Conservation (phyloP, 1,284 basidiomycete species). For the Heliocybe sulcata region DNA sequence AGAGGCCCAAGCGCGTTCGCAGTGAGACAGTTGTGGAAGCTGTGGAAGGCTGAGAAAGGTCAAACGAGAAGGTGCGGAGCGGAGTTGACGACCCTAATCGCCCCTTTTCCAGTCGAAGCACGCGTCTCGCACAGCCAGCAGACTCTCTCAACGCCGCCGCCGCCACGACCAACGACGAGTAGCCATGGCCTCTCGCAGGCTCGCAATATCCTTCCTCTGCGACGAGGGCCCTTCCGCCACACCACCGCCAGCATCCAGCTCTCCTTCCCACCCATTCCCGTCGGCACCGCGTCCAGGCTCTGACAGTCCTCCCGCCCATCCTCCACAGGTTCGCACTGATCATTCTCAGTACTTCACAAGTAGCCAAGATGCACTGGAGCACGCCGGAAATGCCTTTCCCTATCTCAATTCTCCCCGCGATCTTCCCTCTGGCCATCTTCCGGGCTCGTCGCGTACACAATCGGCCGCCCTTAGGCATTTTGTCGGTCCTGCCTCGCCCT, state of each 20-base stretch:
- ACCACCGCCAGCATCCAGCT: conserved; percentile 4
- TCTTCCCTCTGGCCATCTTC: neutral
- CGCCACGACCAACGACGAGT: conserved; percentile 3
- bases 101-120: neutral
- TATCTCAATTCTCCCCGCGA: neutral
- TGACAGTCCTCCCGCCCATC: conserved; percentile 1
- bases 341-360: neutral
- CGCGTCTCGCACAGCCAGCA: neutral
- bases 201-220: conserved; percentile 68
- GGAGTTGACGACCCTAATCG: neutral
- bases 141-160: neutral
- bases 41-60: neutral
- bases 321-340: neutral
- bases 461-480: neutral
- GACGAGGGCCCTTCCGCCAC: conserved; percentile 27
- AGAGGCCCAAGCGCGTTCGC: neutral
- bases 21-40: neutral
- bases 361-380: neutral
- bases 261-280: conserved; percentile 3
- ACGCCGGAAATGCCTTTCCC: neutral
- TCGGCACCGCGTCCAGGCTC: conserved; percentile 9
- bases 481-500: neutral
- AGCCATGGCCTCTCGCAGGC: conserved; percentile 55
- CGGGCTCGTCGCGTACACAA: neutral
- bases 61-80: neutral